Evolutionary conservation across 768 basidiomycete genomes (phyloP).

Genomic region (Suillus occidentalis): DNA sequence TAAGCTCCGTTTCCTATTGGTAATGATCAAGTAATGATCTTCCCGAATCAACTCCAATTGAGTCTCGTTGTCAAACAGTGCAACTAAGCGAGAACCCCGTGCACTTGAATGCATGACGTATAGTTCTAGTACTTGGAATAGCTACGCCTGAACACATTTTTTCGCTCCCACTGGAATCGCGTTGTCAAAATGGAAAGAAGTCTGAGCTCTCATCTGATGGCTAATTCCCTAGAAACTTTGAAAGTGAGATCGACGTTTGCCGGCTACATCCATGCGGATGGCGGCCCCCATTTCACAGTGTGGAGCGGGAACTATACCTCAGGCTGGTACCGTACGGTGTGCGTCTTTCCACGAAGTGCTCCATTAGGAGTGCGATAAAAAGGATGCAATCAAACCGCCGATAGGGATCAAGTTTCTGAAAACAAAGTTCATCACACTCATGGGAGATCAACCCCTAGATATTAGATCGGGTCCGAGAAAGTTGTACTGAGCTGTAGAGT

Average conservation of each 20-base stretch:
- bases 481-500: neutral
- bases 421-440: neutral
- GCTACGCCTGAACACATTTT: neutral
- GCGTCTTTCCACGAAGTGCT: neutral
- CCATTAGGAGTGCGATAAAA: slow-evolving; percentile 1
- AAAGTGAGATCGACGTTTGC: slow-evolving; percentile 1
- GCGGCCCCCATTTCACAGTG: neutral
- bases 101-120: neutral
- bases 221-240: neutral
- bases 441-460: neutral
- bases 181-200: neutral
- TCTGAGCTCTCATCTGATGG: neutral
- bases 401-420: neutral
- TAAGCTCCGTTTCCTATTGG: neutral
- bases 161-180: neutral
- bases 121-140: neutral
- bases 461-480: slow-evolving; percentile 1
- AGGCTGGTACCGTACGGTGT: neutral
- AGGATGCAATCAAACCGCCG: neutral
- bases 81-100: neutral
- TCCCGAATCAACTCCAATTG: neutral
- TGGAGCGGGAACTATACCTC: neutral
- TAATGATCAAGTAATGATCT: no score
- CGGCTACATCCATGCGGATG: neutral
- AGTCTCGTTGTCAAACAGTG: neutral